Percentiles rank a stretch among this genome's conserved stretches.
Evolutionary conservation across 305 asterid genomes (phyloP).

Genomic region (Salvia sclarea): DNA sequence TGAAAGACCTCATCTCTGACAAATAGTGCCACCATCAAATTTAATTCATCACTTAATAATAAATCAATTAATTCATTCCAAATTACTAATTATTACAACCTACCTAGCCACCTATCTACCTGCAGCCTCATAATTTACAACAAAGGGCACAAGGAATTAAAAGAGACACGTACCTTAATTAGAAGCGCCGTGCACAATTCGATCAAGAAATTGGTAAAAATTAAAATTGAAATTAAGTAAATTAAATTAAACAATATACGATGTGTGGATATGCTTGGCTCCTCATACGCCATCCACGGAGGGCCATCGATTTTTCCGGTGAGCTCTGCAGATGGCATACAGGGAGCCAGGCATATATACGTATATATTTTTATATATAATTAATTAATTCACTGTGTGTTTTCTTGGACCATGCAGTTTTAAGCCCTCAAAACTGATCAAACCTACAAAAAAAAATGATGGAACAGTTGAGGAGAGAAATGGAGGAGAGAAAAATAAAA

Average conservation of each 20-base stretch:
- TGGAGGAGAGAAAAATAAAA: no score
- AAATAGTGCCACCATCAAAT: not conserved
- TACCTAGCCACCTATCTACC: not conserved
- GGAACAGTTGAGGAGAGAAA: slow-evolving; percentile 26
- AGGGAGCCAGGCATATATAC: slow-evolving; percentile 97
- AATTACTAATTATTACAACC: not conserved
- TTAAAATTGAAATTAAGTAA: not conserved
- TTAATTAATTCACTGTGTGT: not conserved
- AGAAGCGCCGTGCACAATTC: not conserved
- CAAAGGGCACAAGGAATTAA: not conserved
- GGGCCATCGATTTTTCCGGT: slow-evolving; percentile 58
- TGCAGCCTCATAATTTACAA: no score
- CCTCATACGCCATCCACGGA: slow-evolving; percentile 93
- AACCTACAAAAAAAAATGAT: slow-evolving; percentile 23
- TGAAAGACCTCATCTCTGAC: slow-evolving; percentile 29
- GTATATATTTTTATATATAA: not conserved
- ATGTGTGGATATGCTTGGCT: slow-evolving; percentile 74
- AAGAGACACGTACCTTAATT: slow-evolving; percentile 21
- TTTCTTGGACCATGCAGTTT: slow-evolving; percentile 12
- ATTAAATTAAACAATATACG: not conserved
- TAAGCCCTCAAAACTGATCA: slow-evolving; percentile 8
- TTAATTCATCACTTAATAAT: no score
- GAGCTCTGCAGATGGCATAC: slow-evolving; percentile 92
- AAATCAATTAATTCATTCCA: no score
- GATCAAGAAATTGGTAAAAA: not conserved